phyloP scores from a whole-genome alignment of 2,329 filamentous ascomycete species.

The Trichoderma oligosporum region DNA sequence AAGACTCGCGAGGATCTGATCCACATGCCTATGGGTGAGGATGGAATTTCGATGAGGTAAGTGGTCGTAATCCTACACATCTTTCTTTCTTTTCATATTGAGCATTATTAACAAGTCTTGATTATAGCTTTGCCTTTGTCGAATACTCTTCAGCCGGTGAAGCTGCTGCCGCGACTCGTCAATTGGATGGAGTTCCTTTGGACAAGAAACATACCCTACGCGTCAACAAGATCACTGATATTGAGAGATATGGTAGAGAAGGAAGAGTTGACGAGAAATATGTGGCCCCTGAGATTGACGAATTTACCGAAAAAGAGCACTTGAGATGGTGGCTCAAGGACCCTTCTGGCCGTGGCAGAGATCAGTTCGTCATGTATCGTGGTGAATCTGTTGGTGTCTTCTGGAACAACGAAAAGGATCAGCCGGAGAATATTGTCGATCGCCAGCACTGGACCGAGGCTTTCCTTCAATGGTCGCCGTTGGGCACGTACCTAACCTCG shows the following conservation, averaged over 20 bases:
- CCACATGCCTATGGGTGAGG: conserved; percentile 88
- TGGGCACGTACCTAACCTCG: conserved; percentile 89
- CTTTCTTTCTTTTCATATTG: neutral
- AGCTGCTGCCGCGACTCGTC: conserved; percentile 82
- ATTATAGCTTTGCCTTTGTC: conserved; percentile 94
- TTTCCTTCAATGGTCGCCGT: conserved; percentile 96
- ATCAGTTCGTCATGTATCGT: conserved; percentile 94
- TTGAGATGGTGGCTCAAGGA: conserved; percentile 91
- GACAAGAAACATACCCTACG: conserved; percentile 95
- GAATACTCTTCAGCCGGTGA: conserved; percentile 91
- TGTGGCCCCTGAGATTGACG: conserved; percentile 72
- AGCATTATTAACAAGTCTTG: too few relatives aligned
- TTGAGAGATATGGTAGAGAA: conserved; percentile 92
- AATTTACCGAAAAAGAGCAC: conserved; percentile 90
- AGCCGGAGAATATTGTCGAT: conserved; percentile 84
- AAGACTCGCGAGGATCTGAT: conserved; percentile 81
- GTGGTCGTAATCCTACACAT: conserved; percentile 28
- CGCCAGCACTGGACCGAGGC: conserved; percentile 96
- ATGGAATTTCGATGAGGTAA: conserved; percentile 82
- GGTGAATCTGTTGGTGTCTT: conserved; percentile 89
- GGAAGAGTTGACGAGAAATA: conserved; percentile 92
- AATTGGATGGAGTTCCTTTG: conserved; percentile 79
- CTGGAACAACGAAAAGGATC: conserved; percentile 97
- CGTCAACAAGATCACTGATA: conserved; percentile 97
- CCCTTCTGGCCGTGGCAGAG: conserved; percentile 70